Evolutionary conservation across 1,284 basidiomycete genomes (phyloP).

Genomic region (Cystobasidium sp.): DNA sequence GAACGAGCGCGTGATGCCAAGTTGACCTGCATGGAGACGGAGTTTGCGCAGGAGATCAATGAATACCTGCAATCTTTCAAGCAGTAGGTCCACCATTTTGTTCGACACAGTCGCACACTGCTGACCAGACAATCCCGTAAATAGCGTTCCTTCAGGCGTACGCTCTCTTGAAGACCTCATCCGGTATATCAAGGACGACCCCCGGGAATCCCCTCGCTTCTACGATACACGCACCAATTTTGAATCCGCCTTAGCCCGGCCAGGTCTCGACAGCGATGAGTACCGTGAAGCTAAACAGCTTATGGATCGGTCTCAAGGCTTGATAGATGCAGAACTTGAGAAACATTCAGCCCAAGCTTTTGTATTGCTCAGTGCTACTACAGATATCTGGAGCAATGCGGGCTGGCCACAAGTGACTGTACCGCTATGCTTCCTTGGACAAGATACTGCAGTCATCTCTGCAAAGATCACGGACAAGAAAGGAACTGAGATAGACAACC

Average conservation of each 20-base stretch:
- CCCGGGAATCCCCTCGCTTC: neutral
- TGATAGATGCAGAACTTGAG: neutral
- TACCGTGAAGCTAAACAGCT: neutral
- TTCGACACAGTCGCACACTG: neutral
- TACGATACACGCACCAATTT: conserved; percentile 2
- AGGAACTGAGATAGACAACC: neutral
- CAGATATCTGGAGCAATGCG: neutral
- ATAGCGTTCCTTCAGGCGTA: conserved; percentile 23
- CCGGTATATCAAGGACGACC: conserved; percentile 13
- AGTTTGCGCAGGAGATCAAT: conserved; percentile 1
- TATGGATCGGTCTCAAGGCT: neutral
- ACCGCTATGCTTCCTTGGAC: conserved; percentile 9
- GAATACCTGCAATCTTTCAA: neutral
- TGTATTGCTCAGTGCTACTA: neutral
- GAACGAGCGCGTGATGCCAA: neutral
- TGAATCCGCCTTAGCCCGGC: neutral
- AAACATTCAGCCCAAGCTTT: neutral
- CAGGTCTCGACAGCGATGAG: neutral
- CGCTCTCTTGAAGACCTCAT: conserved; percentile 14
- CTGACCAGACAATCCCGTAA: neutral
- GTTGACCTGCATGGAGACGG: neutral
- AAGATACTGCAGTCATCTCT: neutral
- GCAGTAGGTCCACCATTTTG: neutral
- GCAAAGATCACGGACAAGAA: neutral
- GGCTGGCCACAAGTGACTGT: conserved; percentile 19